Percentiles rank a stretch among this genome's conserved stretches.
These are phyloP conservation scores for Grosmannia clavigera DNA, from an alignment of 2,329 filamentous ascomycete species.

Conservation along the genomic window DNA sequence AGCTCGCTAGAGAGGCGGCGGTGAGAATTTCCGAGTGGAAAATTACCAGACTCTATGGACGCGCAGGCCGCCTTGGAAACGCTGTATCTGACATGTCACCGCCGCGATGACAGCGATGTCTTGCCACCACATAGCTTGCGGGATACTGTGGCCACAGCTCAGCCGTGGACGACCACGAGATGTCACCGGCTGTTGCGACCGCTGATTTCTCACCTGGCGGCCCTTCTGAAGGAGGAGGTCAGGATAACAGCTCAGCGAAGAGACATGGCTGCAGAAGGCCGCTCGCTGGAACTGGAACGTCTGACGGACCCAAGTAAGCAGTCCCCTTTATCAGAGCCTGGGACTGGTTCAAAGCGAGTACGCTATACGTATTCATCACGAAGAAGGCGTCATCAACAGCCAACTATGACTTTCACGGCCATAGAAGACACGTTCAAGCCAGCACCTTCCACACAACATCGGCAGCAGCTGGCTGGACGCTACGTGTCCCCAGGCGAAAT, in stretches of 20 bases:
- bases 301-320: neutral
- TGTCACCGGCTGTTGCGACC: conserved; percentile 35
- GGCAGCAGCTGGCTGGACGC: neutral
- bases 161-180: conserved; percentile 33
- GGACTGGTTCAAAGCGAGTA: conserved; percentile 9
- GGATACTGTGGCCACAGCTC: conserved; percentile 2
- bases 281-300: neutral
- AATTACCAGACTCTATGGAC: neutral
- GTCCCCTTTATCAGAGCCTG: neutral
- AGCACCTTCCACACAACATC: neutral
- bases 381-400: neutral
- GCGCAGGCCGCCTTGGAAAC: neutral
- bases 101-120: conserved; percentile 6
- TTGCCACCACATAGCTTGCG: conserved; percentile 2
- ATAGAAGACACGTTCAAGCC: neutral
- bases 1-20: neutral
- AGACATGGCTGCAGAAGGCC: neutral
- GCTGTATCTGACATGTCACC: neutral
- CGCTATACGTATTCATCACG: conserved; percentile 14
- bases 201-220: conserved; percentile 28
- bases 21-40: neutral
- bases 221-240: conserved; percentile 23
- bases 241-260: neutral
- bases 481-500: conserved; percentile 13
- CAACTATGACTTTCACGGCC: neutral